Evolutionary conservation across 2,329 filamentous ascomycete species (phyloP).

Genomic region (Penicillium olsonii): DNA sequence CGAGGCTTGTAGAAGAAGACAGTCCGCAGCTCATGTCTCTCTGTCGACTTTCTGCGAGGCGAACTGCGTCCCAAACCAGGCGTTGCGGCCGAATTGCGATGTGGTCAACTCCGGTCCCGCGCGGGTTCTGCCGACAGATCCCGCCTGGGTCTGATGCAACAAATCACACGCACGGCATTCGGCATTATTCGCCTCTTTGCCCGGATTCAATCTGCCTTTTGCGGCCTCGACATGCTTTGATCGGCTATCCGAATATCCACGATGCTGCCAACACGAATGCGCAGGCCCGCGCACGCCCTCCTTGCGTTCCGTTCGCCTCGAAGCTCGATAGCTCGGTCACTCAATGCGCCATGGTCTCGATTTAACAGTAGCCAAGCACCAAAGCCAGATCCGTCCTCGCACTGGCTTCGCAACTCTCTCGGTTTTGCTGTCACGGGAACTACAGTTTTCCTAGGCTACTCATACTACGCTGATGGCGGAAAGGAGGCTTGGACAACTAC

Average conservation of each 20-base stretch:
- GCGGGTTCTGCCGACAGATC: slow-evolving; percentile 37
- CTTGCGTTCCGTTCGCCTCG: slow-evolving; percentile 25
- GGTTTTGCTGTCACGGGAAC: slow-evolving; percentile 34
- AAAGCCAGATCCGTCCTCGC: slow-evolving; percentile 17
- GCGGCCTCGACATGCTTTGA: slow-evolving; percentile 4
- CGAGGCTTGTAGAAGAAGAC: neutral
- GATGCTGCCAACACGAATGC: slow-evolving; percentile 32
- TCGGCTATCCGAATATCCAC: slow-evolving; percentile 8
- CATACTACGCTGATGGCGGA: slow-evolving; percentile 27
- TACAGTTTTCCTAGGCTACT: slow-evolving; percentile 34
- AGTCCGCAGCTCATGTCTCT: slow-evolving; percentile 11
- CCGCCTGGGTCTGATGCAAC: slow-evolving; percentile 35
- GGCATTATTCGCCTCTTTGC: slow-evolving; percentile 14
- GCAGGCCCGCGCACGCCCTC: slow-evolving; percentile 24
- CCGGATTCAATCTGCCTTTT: slow-evolving; percentile 7
- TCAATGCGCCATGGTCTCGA: slow-evolving; percentile 28
- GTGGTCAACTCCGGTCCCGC: slow-evolving; percentile 27
- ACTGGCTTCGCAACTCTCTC: slow-evolving; percentile 35
- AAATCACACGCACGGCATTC: slow-evolving; percentile 7
- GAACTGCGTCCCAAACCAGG: neutral
- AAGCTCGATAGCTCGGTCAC: slow-evolving; percentile 14
- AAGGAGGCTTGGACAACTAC: slow-evolving; percentile 20
- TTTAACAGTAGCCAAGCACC: slow-evolving; percentile 31
- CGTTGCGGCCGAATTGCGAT: slow-evolving; percentile 13
- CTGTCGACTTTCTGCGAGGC: neutral